Conservation (phyloP, 2,329 filamentous ascomycete genomes). For the Arthroderma sp. region DNA sequence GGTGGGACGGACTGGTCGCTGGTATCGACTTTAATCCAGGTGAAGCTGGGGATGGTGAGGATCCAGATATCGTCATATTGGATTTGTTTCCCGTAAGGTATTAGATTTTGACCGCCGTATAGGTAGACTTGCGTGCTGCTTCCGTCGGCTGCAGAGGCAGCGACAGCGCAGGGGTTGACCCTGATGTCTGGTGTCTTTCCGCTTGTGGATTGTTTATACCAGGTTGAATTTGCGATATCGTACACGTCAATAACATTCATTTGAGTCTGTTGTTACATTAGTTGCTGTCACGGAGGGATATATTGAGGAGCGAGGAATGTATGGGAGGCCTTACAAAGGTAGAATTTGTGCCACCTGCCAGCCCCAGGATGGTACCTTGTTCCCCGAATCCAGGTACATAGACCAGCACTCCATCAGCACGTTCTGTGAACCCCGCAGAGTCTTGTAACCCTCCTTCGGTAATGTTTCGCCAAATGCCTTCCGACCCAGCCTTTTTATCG, state of each 20-base stretch:
- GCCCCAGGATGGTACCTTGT: conserved; percentile 61
- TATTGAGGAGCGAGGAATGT: neutral
- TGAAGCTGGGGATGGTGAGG: conserved; percentile 65
- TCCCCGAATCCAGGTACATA: conserved; percentile 66
- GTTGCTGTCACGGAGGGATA: neutral
- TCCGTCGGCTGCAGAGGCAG: conserved; percentile 58
- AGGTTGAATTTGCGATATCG: conserved; percentile 55
- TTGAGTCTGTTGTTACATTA: conserved; percentile 29
- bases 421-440: conserved; percentile 53
- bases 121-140: conserved; percentile 67
- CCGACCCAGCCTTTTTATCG: conserved; percentile 43
- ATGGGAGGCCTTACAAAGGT: conserved; percentile 43
- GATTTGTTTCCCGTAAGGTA: conserved; percentile 44
- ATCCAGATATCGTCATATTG: conserved; percentile 68
- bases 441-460: conserved; percentile 57
- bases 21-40: conserved; percentile 57
- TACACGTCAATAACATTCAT: conserved; percentile 73
- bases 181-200: conserved; percentile 45
- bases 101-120: conserved; percentile 62
- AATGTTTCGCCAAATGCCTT: conserved; percentile 59
- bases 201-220: conserved; percentile 60
- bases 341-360: conserved; percentile 59
- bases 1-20: conserved; percentile 35
- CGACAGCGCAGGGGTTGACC: conserved; percentile 58
- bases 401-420: conserved; percentile 59